phyloP scores from a whole-genome alignment of 1,139 yeast species.

The Hyphopichia pseudoburtonii region DNA sequence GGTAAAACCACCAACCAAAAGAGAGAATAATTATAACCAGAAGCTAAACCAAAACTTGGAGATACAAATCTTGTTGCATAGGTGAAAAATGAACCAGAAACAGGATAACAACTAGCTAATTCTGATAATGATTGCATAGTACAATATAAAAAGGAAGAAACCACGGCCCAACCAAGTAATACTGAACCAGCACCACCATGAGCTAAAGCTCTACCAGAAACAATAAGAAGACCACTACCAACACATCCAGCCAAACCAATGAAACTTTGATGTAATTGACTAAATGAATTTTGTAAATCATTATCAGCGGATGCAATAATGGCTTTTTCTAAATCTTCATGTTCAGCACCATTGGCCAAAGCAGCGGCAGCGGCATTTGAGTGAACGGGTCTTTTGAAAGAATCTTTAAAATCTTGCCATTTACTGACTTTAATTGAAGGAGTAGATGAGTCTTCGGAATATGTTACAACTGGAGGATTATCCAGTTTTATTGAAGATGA shows the following conservation, averaged over 20 bases:
- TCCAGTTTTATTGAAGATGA: background rate
- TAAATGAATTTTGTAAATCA: conserved; percentile 26
- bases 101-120: conserved; percentile 64
- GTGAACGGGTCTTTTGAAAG: conserved; percentile 31
- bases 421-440: conserved; percentile 1
- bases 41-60: conserved; percentile 74
- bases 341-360: background rate
- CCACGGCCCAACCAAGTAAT: conserved; percentile 44
- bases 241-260: conserved; percentile 42
- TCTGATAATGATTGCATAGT: conserved; percentile 73
- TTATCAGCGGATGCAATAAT: conserved; percentile 15
- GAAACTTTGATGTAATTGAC: conserved; percentile 10
- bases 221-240: conserved; percentile 38
- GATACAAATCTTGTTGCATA: conserved; percentile 65
- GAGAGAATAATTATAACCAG: conserved; percentile 69
- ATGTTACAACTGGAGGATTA: background rate
- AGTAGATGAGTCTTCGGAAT: background rate
- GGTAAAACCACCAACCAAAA: conserved; percentile 73
- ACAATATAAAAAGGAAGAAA: conserved; percentile 51
- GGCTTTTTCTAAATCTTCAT: conserved; percentile 9
- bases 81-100: conserved; percentile 70
- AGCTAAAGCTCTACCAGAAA: conserved; percentile 36
- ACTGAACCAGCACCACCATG: conserved; percentile 40
- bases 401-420: conserved; percentile 31
- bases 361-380: conserved; percentile 3